A percentile compares a stretch with the other conserved stretches of the same genome.
Evolutionary conservation across 768 basidiomycete genomes (phyloP).

Genomic region (Mycena vitilis): DNA sequence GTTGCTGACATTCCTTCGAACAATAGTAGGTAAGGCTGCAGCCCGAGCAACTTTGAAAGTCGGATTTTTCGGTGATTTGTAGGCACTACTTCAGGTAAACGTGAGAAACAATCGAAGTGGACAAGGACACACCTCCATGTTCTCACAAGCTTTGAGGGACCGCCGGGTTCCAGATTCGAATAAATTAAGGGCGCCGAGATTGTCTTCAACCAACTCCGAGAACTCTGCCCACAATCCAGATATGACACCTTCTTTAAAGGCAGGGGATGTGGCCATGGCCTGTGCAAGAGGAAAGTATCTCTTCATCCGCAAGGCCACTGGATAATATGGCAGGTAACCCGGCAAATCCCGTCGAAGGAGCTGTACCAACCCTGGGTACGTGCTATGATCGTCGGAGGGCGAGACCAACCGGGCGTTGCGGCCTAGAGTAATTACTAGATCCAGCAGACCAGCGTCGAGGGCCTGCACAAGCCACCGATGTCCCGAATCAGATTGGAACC

Average conservation of each 20-base stretch:
- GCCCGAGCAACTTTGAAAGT: background rate
- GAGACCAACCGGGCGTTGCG: background rate
- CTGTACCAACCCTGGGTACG: background rate
- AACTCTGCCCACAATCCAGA: background rate
- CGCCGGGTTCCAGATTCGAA: background rate
- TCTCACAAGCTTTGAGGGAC: background rate
- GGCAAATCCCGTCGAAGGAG: background rate
- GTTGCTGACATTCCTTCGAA: conserved; percentile 1
- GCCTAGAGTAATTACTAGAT: background rate
- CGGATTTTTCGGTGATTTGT: background rate
- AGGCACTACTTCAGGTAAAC: background rate
- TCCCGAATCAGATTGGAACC: background rate
- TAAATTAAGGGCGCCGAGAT: background rate
- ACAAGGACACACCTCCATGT: background rate
- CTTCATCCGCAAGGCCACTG: background rate
- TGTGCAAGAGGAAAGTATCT: background rate
- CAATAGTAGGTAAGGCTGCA: conserved; percentile 3
- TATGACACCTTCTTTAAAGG: background rate
- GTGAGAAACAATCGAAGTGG: background rate
- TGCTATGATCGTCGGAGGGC: background rate
- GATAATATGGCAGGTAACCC: background rate
- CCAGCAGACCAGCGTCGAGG: background rate
- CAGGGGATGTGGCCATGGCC: background rate
- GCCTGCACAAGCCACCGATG: background rate
- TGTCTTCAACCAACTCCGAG: background rate